phyloP scores from a whole-genome alignment of 2,329 filamentous ascomycete species.

The Sphaerulina musiva region DNA sequence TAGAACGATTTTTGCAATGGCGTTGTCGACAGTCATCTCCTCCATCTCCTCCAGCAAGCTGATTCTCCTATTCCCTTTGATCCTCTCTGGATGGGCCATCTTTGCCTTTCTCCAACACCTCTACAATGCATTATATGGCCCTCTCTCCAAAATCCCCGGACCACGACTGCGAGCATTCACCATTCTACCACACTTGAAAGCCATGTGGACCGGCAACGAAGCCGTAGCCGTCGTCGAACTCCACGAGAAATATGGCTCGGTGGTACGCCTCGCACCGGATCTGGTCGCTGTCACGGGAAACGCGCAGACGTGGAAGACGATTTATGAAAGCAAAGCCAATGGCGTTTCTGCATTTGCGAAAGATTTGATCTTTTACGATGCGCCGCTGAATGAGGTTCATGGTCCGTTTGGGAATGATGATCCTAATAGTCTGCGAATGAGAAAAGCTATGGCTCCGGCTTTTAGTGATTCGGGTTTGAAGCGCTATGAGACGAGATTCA shows the following conservation, averaged over 20 bases:
- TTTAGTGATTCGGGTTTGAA: slow-evolving; percentile 27
- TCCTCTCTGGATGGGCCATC: neutral
- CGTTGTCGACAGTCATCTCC: neutral
- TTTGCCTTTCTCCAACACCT: slow-evolving; percentile 13
- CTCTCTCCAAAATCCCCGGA: slow-evolving; percentile 39
- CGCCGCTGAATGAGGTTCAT: slow-evolving; percentile 13
- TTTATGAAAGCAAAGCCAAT: slow-evolving; percentile 22
- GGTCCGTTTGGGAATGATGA: slow-evolving; percentile 19
- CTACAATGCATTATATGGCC: slow-evolving; percentile 40
- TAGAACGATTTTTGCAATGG: neutral
- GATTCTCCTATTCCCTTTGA: neutral
- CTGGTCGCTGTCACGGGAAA: slow-evolving; percentile 33
- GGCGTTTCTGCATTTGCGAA: slow-evolving; percentile 14
- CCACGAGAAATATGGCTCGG: slow-evolving; percentile 34
- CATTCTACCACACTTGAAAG: slow-evolving; percentile 14
- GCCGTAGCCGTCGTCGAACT: slow-evolving; percentile 15
- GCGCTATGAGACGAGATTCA: slow-evolving; percentile 25
- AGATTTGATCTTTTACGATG: slow-evolving; percentile 14
- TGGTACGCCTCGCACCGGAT: slow-evolving; percentile 38
- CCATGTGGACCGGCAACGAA: slow-evolving; percentile 17
- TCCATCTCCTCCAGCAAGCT: neutral
- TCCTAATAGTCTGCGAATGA: slow-evolving; percentile 32
- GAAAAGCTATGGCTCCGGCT: slow-evolving; percentile 34
- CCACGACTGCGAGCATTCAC: slow-evolving; percentile 27
- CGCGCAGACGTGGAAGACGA: slow-evolving; percentile 18